A percentile compares a stretch with the other conserved stretches of the same genome.
phyloP scores from a whole-genome alignment of 495 filamentous ascomycete species.

The Aspergillus haitiensis region DNA sequence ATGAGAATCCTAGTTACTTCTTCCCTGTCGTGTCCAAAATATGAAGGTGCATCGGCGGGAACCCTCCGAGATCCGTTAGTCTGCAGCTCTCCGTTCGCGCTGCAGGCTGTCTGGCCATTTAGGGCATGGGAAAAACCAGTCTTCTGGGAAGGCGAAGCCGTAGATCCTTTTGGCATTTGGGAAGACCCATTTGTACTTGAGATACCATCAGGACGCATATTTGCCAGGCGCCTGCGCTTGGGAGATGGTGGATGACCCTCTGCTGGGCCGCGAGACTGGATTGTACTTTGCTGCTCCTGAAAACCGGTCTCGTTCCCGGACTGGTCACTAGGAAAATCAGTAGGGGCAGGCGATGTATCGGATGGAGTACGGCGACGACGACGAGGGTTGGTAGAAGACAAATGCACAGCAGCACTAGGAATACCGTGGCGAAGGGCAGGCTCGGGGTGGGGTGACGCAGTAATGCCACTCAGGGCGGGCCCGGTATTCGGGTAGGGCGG shows the following conservation, averaged over 20 bases:
- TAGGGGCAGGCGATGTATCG: constrained; percentile 20
- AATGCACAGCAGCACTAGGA: constrained; percentile 13
- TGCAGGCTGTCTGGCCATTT: constrained; percentile 51
- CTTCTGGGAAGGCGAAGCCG: constrained; percentile 42
- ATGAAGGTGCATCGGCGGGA: constrained; percentile 42
- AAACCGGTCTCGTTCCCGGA: constrained; percentile 34
- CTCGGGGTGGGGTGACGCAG: constrained; percentile 17
- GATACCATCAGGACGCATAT: constrained; percentile 60
- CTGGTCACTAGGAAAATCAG: constrained; percentile 24
- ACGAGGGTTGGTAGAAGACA: constrained; percentile 24
- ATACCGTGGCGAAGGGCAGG: constrained; percentile 17
- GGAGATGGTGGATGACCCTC: constrained; percentile 46
- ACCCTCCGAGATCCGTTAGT: constrained; percentile 51
- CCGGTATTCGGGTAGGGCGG: constrained; percentile 23
- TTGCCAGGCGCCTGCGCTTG: constrained; percentile 64
- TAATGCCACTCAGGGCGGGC: constrained; percentile 21
- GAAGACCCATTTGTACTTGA: constrained; percentile 50
- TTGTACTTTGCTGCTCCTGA: constrained; percentile 25
- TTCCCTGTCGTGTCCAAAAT: constrained; percentile 84
- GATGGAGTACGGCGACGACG: constrained; percentile 35
- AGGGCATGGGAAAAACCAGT: constrained; percentile 38
- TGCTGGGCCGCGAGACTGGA: constrained; percentile 29
- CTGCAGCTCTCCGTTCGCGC: constrained; percentile 44
- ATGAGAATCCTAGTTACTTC: constrained; percentile 92
- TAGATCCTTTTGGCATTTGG: constrained; percentile 50